phyloP scores from a whole-genome alignment of 208 protist species.

The Zelonia costaricensis region DNA sequence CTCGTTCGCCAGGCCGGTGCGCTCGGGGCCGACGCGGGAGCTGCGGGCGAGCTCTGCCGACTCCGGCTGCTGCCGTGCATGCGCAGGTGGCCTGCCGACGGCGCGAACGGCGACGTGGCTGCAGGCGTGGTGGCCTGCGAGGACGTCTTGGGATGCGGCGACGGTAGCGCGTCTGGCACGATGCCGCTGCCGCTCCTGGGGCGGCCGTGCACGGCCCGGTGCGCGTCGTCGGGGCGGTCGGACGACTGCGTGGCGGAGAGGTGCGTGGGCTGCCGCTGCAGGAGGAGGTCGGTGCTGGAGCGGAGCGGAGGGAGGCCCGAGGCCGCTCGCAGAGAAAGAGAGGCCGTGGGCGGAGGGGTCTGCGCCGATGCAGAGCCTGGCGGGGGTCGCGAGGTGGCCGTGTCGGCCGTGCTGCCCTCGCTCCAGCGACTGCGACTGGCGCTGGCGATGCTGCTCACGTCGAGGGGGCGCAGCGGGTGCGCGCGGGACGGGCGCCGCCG shows the following conservation, averaged over 20 bases:
- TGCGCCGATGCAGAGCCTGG: neutral
- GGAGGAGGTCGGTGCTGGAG: too few relatives aligned
- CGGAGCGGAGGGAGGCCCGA: too few relatives aligned
- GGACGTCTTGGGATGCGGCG: neutral
- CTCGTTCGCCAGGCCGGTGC: too few relatives aligned
- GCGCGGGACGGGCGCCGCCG: neutral
- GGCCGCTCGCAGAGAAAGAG: neutral
- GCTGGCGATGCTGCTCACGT: neutral
- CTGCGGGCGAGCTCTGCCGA: conserved; percentile 12
- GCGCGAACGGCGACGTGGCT: neutral
- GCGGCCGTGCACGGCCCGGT: too few relatives aligned
- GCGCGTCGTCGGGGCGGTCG: too few relatives aligned
- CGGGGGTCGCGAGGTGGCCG: neutral
- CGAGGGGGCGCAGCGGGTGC: neutral
- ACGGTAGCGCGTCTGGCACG: too few relatives aligned
- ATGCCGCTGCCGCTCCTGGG: neutral
- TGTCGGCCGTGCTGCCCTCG: neutral
- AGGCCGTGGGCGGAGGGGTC: neutral
- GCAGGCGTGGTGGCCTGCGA: neutral
- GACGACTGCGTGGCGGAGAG: too few relatives aligned
- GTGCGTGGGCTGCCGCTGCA: too few relatives aligned
- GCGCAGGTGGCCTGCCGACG: conserved; percentile 12
- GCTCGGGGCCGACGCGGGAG: neutral
- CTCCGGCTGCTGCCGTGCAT: conserved; percentile 22
- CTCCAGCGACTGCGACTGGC: neutral